Conservation (phyloP, 1,139 yeast genomes). For the Debaryomyces subglobosus region DNA sequence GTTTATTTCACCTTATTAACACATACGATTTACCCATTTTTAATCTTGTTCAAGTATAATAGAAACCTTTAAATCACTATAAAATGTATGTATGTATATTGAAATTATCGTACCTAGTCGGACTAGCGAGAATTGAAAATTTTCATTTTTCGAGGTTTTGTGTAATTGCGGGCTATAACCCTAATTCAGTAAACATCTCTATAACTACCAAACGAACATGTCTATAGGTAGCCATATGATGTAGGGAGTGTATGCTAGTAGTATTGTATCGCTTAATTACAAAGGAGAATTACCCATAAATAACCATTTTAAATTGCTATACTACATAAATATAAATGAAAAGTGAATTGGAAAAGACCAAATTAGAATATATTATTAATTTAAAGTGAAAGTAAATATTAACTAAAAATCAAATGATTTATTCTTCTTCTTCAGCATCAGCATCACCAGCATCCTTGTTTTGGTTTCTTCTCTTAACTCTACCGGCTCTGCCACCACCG, state of each 20-base stretch:
- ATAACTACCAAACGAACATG: too few relatives aligned
- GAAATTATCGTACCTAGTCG: conserved; percentile 1
- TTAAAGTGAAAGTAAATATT: conserved; percentile 7
- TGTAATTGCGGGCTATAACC: conserved; percentile 19
- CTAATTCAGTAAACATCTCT: too few relatives aligned
- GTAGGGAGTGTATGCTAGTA: neutral
- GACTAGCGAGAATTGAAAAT: conserved; percentile 10
- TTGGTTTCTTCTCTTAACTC: conserved; percentile 98
- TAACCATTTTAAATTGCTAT: conserved; percentile 11
- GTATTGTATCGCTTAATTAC: neutral
- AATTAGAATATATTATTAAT: conserved; percentile 4
- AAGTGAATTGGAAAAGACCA: conserved; percentile 11
- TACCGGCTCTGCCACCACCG: conserved; percentile 99
- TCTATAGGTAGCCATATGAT: neutral
- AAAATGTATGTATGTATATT: conserved; percentile 1
- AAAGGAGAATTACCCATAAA: neutral
- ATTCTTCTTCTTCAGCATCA: conserved; percentile 67
- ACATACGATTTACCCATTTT: conserved; percentile 84
- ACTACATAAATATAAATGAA: conserved; percentile 13
- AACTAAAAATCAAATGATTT: conserved; percentile 30
- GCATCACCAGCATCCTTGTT: conserved; percentile 61
- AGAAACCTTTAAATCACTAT: neutral
- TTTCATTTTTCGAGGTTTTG: conserved; percentile 10
- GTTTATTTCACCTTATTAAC: conserved; percentile 10
- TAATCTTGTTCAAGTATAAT: conserved; percentile 28